A percentile compares a stretch with the other conserved stretches of the same genome.
Evolutionary conservation across 352 stramenopile species (phyloP).

Genomic region (Phytopythium aichiense): DNA sequence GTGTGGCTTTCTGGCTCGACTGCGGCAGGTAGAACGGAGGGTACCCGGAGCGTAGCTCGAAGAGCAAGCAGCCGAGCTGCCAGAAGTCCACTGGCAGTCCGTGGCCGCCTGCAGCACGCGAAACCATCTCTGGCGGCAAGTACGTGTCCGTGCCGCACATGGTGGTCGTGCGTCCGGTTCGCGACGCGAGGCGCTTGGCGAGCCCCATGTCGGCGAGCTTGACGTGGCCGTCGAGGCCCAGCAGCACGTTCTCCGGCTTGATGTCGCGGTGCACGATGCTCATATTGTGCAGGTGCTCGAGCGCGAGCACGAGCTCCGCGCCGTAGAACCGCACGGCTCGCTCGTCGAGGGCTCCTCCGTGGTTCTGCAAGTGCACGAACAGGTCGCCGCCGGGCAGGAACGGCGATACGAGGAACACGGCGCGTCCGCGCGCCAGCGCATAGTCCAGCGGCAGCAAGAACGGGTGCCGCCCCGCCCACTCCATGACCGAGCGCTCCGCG

Average conservation of each 20-base stretch:
- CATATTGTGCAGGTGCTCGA: slow-evolving; percentile 91
- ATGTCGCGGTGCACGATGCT: slow-evolving; percentile 93
- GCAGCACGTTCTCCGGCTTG: slow-evolving; percentile 91
- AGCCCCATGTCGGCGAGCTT: slow-evolving; percentile 92
- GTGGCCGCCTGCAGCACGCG: slow-evolving; percentile 69
- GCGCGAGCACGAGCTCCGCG: slow-evolving; percentile 68
- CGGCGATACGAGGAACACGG: slow-evolving; percentile 97
- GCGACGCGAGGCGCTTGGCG: slow-evolving; percentile 79
- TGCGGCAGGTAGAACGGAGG: slow-evolving; percentile 91
- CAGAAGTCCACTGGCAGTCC: slow-evolving; percentile 91
- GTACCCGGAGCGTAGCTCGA: slow-evolving; percentile 90
- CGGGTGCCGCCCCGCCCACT: slow-evolving; percentile 87
- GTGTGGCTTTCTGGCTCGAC: slow-evolving; percentile 86
- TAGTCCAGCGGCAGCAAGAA: slow-evolving; percentile 98
- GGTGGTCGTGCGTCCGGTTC: slow-evolving; percentile 74
- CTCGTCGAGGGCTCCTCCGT: slow-evolving; percentile 74
- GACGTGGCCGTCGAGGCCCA: slow-evolving; percentile 86
- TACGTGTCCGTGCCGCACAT: slow-evolving; percentile 91
- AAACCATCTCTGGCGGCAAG: slow-evolving; percentile 86
- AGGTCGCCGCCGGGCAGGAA: slow-evolving; percentile 98
- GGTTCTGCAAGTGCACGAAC: slow-evolving; percentile 87
- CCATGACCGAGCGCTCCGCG: slow-evolving; percentile 79
- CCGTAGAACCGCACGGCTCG: slow-evolving; percentile 83
- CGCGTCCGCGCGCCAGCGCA: slow-evolving; percentile 93
- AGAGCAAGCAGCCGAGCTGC: slow-evolving; percentile 93